Evolutionary conservation across 495 filamentous ascomycete genomes (phyloP), one percentile per base, ranked within the genome.

Genomic region (Aspergillus affinis): DNA sequence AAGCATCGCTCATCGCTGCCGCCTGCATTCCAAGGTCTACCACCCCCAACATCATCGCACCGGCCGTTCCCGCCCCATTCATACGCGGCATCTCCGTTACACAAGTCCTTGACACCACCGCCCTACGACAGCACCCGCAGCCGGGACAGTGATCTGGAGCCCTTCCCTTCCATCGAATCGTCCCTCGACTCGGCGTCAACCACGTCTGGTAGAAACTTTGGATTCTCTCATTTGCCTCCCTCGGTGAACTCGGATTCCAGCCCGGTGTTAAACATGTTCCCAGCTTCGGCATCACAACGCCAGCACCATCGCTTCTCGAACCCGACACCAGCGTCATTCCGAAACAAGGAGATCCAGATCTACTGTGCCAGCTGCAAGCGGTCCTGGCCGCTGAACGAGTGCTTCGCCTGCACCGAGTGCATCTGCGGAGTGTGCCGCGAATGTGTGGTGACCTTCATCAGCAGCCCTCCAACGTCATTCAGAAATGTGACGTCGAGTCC

Each of bases 381-480:
- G 19, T 72, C 88, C 4, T 91, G 87, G 60, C 72, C 88, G 3
- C 72, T 97, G 48, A 86, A 85, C 59, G 88, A 93, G 58, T 91
- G 89, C 30, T 97, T 89, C 68, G 92, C 92, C 13, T 97, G 92
- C 73, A 96, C 92, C 0, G 92, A 96, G 69, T 97, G 92, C 70
- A 96, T 97, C 53, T 94, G 90, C 68, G 92, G 92, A 2, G 82
- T 96, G 51, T 97, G 92, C 67, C 87, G 84, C 55, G 88, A 89
- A 47, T 97, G 92, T 60, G 90, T 96, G 18, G 85, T 89, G 61
- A 85, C 89, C 62, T 82, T 94, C 57, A 88, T 91, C 19, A 77
- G 75, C 59, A 81, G 75, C 52, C 77, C 78, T 10, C 74, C 75
- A 0, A 57, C 67, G 8, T 72, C 72, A 1, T 76, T 76, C 64